Base-by-base conservation (phyloP, 129 eudicot genomes). In the Flaveria linearis region DNA sequence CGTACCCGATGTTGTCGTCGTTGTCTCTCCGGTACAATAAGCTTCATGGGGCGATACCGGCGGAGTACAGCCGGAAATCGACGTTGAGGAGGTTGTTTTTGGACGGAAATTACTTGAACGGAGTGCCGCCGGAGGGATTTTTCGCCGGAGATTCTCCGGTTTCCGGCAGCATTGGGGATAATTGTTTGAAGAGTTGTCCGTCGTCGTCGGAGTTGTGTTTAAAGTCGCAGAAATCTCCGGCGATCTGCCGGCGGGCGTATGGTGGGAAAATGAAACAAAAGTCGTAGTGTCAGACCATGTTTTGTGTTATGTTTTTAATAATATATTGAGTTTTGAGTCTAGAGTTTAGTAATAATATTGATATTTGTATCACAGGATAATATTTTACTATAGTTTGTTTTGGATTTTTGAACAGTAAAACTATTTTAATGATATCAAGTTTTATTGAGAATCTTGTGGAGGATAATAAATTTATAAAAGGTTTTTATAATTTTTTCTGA, bases 111-210 rank as follows among this genome's bases (percentile, higher is more conserved):
- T 93, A 53, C 85, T 71, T 93, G 41, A 91, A 77, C 61, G 98
- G 98, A 75, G 80, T 78, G 77, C 97, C 98, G 82, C 97, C 98
- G 78, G 78, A 77, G 58, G 97, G 68, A 74, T 82, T 90, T 6
- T 87, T 93, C 66, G 58, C 88, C 84, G 92, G 86, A 10, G 68
- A 52, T 3, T 67, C 86, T 56, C 25, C 71, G 42, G 86, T 90
- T 33, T 66, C 92, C 65, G 97, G 98, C 16, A 93, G 97, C 74
- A 82, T 93, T 46, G 98, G 98, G 63, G 97, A 93, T 81, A 93
- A 93, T 64, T 93, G 98, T 52, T 46, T 93, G 45, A 72, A 52
- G 78, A 74, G 61, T 20, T 93, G 98, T 30, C 98, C 98, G 66
- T 53, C n/a, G 3, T 71, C 87, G 1, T 90, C 93, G 76, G 75